These are phyloP conservation scores for Trichoderma hamatum DNA, from an alignment of 2,329 filamentous ascomycete genomes.

Conservation along the genomic window DNA sequence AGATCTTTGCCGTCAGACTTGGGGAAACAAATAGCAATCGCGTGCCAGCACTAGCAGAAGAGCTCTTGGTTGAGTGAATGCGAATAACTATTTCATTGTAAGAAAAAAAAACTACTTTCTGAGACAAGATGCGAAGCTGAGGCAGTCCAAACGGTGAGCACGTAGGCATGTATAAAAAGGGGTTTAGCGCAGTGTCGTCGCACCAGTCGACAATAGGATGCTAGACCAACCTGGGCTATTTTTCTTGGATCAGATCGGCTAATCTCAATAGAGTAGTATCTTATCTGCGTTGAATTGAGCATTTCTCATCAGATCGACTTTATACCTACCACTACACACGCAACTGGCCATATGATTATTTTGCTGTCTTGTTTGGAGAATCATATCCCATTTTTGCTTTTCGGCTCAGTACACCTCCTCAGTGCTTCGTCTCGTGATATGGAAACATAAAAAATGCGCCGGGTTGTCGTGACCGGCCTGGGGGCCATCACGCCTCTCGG, in stretches of 20 bases:
- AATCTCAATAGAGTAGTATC: no score
- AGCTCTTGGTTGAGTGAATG: not conserved
- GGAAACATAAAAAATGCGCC: conserved; percentile 56
- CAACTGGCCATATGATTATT: not conserved
- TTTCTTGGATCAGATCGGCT: not conserved
- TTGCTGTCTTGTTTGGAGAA: not conserved
- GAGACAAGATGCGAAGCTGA: not conserved
- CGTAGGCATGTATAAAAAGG: not conserved
- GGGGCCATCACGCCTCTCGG: conserved; percentile 83
- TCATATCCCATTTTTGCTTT: not conserved
- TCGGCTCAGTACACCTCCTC: not conserved
- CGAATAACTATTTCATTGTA: not conserved
- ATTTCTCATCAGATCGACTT: conserved; percentile 12
- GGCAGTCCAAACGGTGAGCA: conserved; percentile 12
- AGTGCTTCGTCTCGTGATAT: conserved; percentile 37
- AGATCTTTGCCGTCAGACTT: not conserved
- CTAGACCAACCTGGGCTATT: not conserved
- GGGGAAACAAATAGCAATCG: rapidly evolving
- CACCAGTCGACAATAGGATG: conserved; percentile 16
- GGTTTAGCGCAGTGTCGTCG: not conserved
- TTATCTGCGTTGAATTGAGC: not conserved
- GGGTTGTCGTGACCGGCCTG: conserved; percentile 82
- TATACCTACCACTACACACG: not conserved
- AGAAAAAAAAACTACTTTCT: not conserved
- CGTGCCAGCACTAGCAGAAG: not conserved